Percentiles rank a stretch among this genome's conserved stretches.
These are phyloP conservation scores for Rhizoctonia solani DNA, from an alignment of 1,284 basidiomycete species.

Conservation along the genomic window DNA sequence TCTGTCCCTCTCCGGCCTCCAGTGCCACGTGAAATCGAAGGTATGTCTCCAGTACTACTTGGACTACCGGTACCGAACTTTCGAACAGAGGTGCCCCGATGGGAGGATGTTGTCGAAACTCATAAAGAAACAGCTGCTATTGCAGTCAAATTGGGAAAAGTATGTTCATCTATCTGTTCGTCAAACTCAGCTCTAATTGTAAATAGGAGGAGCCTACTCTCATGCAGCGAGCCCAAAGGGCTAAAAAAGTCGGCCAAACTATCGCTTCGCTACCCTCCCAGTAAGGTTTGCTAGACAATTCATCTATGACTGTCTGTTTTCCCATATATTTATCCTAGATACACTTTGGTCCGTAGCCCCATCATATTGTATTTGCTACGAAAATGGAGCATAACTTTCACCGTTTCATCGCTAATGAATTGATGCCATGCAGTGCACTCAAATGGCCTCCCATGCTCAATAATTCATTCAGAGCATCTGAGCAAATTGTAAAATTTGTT, in stretches of 20 bases:
- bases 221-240: background rate
- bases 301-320: too few species aligned
- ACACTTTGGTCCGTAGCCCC: too few species aligned
- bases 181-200: background rate
- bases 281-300: too few species aligned
- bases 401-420: too few species aligned
- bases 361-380: too few species aligned
- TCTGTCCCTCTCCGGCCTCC: background rate
- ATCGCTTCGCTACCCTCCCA: constrained; percentile 10
- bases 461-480: too few species aligned
- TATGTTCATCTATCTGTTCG: background rate
- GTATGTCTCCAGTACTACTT: background rate
- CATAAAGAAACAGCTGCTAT: background rate
- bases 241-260: constrained; percentile 26
- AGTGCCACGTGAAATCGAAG: constrained; percentile 1
- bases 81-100: constrained; percentile 2
- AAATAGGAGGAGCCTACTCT: background rate
- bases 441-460: too few species aligned
- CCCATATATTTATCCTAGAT: too few species aligned
- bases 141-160: background rate
- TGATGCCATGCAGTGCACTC: too few species aligned
- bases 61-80: background rate
- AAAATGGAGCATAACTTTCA: too few species aligned
- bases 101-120: constrained; percentile 14
- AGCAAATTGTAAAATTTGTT: too few species aligned